phyloP scores from a whole-genome alignment of 345 rosid genomes.

The Citropsis articulata region DNA sequence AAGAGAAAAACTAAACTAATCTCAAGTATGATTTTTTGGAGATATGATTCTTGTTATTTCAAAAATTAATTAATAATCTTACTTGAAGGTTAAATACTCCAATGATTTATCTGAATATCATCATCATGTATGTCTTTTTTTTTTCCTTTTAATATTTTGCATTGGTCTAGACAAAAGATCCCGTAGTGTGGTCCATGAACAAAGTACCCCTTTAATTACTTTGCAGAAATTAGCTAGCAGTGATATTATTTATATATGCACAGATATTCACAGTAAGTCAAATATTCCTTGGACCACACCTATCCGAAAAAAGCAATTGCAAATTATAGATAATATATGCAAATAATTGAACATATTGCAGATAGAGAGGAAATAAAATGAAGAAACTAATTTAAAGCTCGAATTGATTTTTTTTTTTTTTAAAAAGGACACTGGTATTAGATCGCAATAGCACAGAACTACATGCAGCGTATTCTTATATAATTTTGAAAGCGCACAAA shows the following conservation, averaged over 20 bases:
- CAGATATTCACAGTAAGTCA: conserved; percentile 15
- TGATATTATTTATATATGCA: not conserved
- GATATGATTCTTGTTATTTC: too few species aligned
- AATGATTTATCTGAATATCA: not conserved
- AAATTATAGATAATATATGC: not conserved
- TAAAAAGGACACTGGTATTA: not conserved
- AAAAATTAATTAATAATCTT: too few species aligned
- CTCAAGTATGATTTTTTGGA: too few species aligned
- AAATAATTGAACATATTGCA: too few species aligned
- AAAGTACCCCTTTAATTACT: conserved; percentile 15
- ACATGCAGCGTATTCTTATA: conserved; percentile 19
- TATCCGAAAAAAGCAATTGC: conserved; percentile 10
- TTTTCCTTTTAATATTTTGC: not conserved
- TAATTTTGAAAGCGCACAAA: conserved; percentile 17
- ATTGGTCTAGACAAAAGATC: conserved; percentile 26
- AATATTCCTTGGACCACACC: conserved; percentile 34
- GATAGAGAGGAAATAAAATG: not conserved
- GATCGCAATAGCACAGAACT: conserved; percentile 14
- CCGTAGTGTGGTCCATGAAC: conserved; percentile 23
- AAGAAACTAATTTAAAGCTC: not conserved
- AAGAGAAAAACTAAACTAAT: too few species aligned
- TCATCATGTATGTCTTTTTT: not conserved
- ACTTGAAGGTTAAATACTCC: too few species aligned
- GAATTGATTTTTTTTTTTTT: not conserved
- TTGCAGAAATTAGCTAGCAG: conserved; percentile 25